A percentile compares a stretch with the other conserved stretches of the same genome.
phyloP scores from a whole-genome alignment of 164 flowering plant genomes.

The Chloranthus sessilifolius region DNA sequence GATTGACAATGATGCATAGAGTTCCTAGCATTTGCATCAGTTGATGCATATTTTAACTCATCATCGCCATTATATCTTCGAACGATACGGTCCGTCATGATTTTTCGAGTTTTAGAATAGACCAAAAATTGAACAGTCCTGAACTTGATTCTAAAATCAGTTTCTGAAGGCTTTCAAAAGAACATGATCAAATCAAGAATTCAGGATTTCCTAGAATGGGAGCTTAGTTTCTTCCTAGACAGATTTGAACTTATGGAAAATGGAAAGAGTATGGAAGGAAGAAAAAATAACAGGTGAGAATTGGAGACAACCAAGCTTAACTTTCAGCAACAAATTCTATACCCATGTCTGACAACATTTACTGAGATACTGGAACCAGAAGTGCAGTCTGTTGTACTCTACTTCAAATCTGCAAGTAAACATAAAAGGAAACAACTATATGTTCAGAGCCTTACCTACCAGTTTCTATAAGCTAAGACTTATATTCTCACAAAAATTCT shows the following conservation, averaged over 20 bases:
- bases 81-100: slow-evolving; percentile 33
- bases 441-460: neutral
- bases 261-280: too few species aligned
- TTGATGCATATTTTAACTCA: neutral
- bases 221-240: too few species aligned
- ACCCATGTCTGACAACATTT: too few species aligned
- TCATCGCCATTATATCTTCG: slow-evolving; percentile 15
- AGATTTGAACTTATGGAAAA: too few species aligned
- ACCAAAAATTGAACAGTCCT: too few species aligned
- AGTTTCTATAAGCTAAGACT: neutral
- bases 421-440: neutral
- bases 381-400: neutral
- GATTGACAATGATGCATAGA: slow-evolving; percentile 26
- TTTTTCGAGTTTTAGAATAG: neutral
- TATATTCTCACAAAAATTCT: neutral
- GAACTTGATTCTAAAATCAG: too few species aligned
- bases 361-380: neutral
- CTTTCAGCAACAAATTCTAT: too few species aligned
- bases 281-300: too few species aligned
- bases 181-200: too few species aligned
- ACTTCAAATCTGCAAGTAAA: neutral
- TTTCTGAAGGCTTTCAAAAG: too few species aligned
- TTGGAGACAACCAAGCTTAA: too few species aligned
- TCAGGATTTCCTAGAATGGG: too few species aligned
- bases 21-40: slow-evolving; percentile 16